Percentiles rank a stretch among this genome's conserved stretches.
Evolutionary conservation across 1,284 basidiomycete genomes (phyloP).

Genomic region (Ganoderma sinense): DNA sequence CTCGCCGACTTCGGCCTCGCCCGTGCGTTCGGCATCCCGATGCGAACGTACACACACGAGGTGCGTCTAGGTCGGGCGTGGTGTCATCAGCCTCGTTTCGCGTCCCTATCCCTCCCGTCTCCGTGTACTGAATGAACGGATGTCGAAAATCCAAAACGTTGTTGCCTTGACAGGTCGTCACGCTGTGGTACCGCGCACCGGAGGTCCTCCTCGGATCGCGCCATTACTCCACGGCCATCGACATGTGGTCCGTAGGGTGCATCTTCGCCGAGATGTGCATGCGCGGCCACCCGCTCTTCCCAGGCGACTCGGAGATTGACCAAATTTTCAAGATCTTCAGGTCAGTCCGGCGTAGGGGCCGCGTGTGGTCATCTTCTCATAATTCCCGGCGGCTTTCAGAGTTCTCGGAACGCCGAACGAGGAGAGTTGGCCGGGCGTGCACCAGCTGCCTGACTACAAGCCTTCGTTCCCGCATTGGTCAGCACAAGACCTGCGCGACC

Average conservation of each 20-base stretch:
- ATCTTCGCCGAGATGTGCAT: constrained; percentile 95
- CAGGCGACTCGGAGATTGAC: constrained; percentile 99
- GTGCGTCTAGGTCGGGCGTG: constrained; percentile 51
- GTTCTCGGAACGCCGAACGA: constrained; percentile 96
- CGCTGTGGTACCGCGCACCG: constrained; percentile 98
- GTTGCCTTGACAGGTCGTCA: constrained; percentile 83
- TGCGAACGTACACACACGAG: constrained; percentile 98
- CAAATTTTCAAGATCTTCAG: constrained; percentile 99
- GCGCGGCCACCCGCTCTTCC: constrained; percentile 90
- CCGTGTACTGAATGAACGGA: too few species aligned
- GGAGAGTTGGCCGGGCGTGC: constrained; percentile 92
- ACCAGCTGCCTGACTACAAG: constrained; percentile 94
- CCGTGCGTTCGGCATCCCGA: constrained; percentile 96
- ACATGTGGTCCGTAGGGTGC: constrained; percentile 98
- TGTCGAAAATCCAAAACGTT: background rate
- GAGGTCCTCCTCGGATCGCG: constrained; percentile 96
- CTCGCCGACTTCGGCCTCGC: constrained; percentile 98
- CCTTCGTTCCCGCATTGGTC: constrained; percentile 96
- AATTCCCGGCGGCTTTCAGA: constrained; percentile 49
- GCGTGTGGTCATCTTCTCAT: background rate
- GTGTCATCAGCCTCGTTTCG: background rate
- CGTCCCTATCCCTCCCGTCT: background rate
- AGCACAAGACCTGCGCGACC: constrained; percentile 67
- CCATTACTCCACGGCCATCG: constrained; percentile 96
- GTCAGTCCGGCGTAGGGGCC: constrained; percentile 49